A percentile compares a stretch with the other conserved stretches of the same genome.
phyloP scores from a whole-genome alignment of 179 eudicot species.

The Kewa caespitosa region DNA sequence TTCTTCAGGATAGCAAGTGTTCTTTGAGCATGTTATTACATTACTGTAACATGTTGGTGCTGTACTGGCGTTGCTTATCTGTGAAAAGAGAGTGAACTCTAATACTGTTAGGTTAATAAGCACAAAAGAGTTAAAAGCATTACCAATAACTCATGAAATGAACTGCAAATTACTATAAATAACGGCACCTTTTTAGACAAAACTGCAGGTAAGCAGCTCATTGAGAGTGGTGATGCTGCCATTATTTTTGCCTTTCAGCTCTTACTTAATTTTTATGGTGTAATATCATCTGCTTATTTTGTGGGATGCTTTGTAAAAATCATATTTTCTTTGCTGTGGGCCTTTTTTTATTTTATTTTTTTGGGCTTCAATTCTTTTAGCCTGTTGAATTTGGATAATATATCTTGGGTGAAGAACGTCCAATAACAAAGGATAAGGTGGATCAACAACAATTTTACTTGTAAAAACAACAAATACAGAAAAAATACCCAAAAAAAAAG shows the following conservation, averaged over 20 bases:
- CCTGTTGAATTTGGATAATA: slow-evolving; percentile 16
- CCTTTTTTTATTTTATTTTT: neutral
- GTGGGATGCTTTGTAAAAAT: neutral
- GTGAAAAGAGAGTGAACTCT: neutral
- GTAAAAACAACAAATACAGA: no score
- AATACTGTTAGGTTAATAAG: neutral
- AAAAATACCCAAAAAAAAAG: no score
- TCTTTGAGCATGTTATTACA: slow-evolving; percentile 21
- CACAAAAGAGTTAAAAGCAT: neutral
- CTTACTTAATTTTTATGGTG: neutral
- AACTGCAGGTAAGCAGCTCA: slow-evolving; percentile 37
- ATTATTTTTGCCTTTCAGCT: slow-evolving; percentile 20
- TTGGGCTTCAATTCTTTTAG: neutral
- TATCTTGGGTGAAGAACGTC: slow-evolving; percentile 13
- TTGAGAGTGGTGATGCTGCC: slow-evolving; percentile 53
- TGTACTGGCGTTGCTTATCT: slow-evolving; percentile 13
- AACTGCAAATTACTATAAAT: neutral
- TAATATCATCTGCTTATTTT: neutral
- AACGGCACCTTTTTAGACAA: slow-evolving; percentile 33
- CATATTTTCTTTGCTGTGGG: neutral
- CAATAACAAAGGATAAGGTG: slow-evolving; percentile 31
- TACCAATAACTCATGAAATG: neutral
- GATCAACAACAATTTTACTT: no score
- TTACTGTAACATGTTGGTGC: neutral
- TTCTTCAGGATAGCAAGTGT: slow-evolving; percentile 15